phyloP scores from a whole-genome alignment of 306 rosid species.

The Gastrolobium bilobum region DNA sequence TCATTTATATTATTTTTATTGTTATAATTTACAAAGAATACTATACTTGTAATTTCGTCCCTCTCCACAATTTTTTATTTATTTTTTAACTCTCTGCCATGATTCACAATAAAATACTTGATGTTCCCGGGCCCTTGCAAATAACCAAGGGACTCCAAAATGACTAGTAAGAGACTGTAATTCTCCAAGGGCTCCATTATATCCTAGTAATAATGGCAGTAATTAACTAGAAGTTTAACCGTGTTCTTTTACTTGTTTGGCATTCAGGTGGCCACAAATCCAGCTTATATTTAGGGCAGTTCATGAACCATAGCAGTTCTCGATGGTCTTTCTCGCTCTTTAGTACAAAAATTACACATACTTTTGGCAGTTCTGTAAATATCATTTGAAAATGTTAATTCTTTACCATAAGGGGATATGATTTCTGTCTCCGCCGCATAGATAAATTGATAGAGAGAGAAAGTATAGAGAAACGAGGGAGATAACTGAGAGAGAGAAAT shows the following conservation, averaged over 20 bases:
- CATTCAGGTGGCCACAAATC: neutral
- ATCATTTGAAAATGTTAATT: neutral
- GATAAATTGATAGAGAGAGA: too few species aligned
- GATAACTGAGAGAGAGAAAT: too few species aligned
- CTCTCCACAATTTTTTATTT: too few species aligned
- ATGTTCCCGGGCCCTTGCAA: slow-evolving; percentile 20
- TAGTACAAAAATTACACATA: neutral
- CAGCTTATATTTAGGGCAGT: slow-evolving; percentile 20
- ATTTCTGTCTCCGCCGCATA: too few species aligned
- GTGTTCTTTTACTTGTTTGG: neutral
- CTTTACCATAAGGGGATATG: neutral
- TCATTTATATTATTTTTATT: too few species aligned
- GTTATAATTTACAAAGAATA: too few species aligned
- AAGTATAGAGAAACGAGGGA: too few species aligned
- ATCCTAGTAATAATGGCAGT: neutral
- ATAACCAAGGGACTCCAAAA: slow-evolving; percentile 19
- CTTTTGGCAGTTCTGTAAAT: neutral
- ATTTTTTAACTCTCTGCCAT: too few species aligned
- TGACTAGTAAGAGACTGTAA: neutral
- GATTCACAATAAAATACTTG: neutral
- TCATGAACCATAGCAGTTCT: neutral
- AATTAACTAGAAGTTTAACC: neutral
- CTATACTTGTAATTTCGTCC: too few species aligned
- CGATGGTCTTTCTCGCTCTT: neutral
- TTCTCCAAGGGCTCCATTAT: neutral